phyloP scores from a whole-genome alignment of 1,139 yeast species.

The Magnusiomyces ingens region DNA sequence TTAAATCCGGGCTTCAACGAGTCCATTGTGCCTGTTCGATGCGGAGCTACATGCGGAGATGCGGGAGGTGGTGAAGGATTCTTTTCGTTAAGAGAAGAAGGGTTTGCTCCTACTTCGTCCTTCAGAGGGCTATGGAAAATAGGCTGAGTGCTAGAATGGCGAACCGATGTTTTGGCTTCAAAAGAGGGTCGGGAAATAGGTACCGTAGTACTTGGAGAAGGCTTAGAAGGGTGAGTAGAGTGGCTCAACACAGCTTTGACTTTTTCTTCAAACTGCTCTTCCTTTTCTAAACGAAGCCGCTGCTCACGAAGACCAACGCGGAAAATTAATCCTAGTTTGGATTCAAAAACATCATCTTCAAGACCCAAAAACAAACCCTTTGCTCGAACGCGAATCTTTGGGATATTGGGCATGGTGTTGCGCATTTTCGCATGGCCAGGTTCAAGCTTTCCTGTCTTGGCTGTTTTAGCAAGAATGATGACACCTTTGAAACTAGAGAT shows the following conservation, averaged over 20 bases:
- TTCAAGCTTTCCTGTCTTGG: conserved; percentile 44
- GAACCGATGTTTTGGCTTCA: too few species aligned
- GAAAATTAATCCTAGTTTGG: conserved; percentile 65
- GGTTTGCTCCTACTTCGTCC: too few species aligned
- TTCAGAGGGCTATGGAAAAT: too few species aligned
- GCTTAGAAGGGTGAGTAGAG: not conserved
- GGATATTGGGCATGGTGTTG: conserved; percentile 36
- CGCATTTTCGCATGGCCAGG: conserved; percentile 34
- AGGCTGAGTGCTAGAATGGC: too few species aligned
- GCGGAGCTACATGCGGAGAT: too few species aligned
- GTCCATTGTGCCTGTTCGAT: too few species aligned
- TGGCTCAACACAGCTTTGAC: conserved; percentile 23
- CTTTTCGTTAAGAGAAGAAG: too few species aligned
- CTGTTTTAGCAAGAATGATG: conserved; percentile 39
- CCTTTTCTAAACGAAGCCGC: conserved; percentile 53
- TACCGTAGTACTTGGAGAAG: not conserved
- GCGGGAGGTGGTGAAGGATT: too few species aligned
- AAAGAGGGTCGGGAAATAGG: too few species aligned
- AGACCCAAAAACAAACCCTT: conserved; percentile 43
- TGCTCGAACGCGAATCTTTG: conserved; percentile 47
- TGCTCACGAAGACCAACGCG: conserved; percentile 75
- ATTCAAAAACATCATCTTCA: conserved; percentile 86
- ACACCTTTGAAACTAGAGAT: conserved; percentile 56
- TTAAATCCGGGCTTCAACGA: not conserved
- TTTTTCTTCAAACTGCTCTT: conserved; percentile 46